Conservation (phyloP, 345 rosid species). For the Populus euphratica region DNA sequence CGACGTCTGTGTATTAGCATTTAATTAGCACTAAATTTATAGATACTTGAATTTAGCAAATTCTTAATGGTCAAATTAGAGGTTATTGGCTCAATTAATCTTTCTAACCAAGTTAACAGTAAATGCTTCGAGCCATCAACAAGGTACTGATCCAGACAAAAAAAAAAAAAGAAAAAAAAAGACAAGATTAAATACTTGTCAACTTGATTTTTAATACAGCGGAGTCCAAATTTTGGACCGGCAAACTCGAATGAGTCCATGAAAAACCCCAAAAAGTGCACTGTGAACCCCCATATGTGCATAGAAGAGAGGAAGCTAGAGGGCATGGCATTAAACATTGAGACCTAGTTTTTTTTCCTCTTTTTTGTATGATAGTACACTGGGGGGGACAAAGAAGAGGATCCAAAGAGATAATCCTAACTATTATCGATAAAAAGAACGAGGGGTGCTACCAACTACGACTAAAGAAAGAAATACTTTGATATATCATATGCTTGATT, state of each 20-base stretch:
- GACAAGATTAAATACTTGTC: not conserved
- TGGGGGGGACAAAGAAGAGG: constrained; percentile 20
- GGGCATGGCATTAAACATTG: not conserved
- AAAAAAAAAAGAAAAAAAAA: too few species aligned
- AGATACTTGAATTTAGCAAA: not conserved
- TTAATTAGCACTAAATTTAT: too few species aligned
- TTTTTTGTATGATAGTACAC: not conserved
- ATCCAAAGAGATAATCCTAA: constrained; percentile 16
- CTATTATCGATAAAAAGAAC: not conserved
- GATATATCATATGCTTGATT: not conserved
- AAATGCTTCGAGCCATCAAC: not conserved
- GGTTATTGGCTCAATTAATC: not conserved
- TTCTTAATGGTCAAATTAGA: not conserved
- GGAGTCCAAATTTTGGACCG: not conserved
- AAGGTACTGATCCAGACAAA: not conserved
- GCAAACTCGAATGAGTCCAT: not conserved
- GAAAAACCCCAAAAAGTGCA: not conserved
- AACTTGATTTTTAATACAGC: not conserved
- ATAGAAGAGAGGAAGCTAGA: constrained; percentile 3
- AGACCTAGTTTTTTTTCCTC: constrained; percentile 3
- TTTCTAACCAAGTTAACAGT: not conserved
- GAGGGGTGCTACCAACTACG: constrained; percentile 17
- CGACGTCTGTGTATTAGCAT: too few species aligned
- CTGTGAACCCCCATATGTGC: constrained; percentile 10
- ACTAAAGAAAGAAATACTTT: constrained; percentile 14